Base-by-base conservation (phyloP, 1,284 basidiomycete genomes). In the Moesziomyces sp. region DNA sequence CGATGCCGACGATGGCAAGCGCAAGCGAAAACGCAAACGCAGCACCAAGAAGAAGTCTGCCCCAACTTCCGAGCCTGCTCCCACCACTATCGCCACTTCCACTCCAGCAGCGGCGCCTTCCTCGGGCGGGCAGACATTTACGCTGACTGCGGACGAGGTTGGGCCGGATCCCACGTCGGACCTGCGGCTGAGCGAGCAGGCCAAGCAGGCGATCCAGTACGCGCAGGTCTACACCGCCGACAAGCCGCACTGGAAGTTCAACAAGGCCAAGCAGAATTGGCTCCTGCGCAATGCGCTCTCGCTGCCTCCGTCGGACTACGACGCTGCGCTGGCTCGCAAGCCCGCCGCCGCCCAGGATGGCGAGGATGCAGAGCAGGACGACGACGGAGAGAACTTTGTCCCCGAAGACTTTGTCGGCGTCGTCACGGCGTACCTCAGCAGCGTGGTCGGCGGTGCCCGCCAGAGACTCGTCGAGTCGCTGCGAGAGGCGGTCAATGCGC, bases 261-360 rank as follows among this genome's bases (percentile, higher is more conserved):
- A 73, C 62, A 76, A 76, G 47, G 66, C 71, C 26, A 69, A 70
- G 43, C 74, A 76, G 30, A 76, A 74, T 40, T 76, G 74, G 74
- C 74, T 76, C 3, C 21, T 76, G 19, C 56, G 74, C 11, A 67
- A 76, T 28, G 70, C 64, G 5, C 70, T 76, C 3, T 61, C 71
- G 14, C 56, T 69, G 9, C 66, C 61, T 3, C 71, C 71, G 1
- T 54, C 66, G 30, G 66, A 74, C 62, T 74, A 74, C 30, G 66
- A 69, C 19, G 19, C 71, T 11, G 21, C 28, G 2, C 45, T 74
- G 7, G 64, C 70, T n/a, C 52, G 70, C 13, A 62, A 58, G 49
- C 53, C 52, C 21, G 35, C 58, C 8, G 51, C 48, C 2, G 52
- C 59, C 3, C 52, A 46, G 23, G 47, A 52, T 38, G 48, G 42